A percentile compares a stretch with the other conserved stretches of the same genome.
phyloP scores from a whole-genome alignment of 257 asterid species.

The Rhazya stricta region DNA sequence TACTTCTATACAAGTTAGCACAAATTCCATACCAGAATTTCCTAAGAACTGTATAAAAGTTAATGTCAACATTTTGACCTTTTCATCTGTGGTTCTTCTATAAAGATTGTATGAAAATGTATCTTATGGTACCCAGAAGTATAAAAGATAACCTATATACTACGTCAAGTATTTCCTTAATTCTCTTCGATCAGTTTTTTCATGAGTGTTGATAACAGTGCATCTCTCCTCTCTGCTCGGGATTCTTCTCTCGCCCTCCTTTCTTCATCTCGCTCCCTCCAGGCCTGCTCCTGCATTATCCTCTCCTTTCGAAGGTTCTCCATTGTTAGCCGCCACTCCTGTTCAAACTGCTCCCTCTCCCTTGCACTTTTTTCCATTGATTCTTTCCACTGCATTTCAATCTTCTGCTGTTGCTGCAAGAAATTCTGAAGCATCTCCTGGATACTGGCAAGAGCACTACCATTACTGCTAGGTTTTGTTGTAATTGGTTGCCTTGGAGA shows the following conservation, averaged over 20 bases:
- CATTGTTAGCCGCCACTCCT: conserved; percentile 59
- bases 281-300: conserved; percentile 48
- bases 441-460: conserved; percentile 16
- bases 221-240: conserved; percentile 71
- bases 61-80: not conserved
- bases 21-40: not conserved
- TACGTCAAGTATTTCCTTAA: conserved; percentile 12
- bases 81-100: not conserved
- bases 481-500: conserved; percentile 15
- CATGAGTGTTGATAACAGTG: conserved; percentile 47
- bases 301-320: conserved; percentile 63
- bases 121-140: not conserved
- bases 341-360: conserved; percentile 51
- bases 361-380: conserved; percentile 43
- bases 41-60: not conserved
- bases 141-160: conserved; percentile 1
- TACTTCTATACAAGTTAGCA: not conserved
- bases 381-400: conserved; percentile 64
- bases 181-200: conserved; percentile 48
- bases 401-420: conserved; percentile 52
- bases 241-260: conserved; percentile 54
- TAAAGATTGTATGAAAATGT: not conserved
- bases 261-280: conserved; percentile 63
- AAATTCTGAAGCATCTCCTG: conserved; percentile 42
- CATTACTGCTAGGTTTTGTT: conserved; percentile 11